Evolutionary conservation across 192 early-diverging fungal genomes (phyloP).

Genomic region (Coemansia sp.): DNA sequence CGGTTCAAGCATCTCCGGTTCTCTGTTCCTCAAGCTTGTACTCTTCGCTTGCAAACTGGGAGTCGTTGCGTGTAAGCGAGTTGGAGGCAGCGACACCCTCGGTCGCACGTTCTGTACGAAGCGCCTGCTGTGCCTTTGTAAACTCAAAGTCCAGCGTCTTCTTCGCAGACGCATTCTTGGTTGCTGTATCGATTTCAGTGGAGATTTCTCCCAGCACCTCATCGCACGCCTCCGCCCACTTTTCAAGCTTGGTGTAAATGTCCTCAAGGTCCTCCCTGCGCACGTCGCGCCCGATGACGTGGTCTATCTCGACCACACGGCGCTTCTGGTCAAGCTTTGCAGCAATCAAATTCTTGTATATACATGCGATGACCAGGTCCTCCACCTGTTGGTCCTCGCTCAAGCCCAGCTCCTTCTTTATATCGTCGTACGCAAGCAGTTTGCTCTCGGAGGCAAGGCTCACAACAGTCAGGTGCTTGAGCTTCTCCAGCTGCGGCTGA

Average conservation of each 20-base stretch:
- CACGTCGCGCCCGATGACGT: slow-evolving; percentile 45
- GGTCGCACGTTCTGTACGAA: slow-evolving; percentile 18
- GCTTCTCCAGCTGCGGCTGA: slow-evolving; percentile 29
- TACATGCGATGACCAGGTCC: slow-evolving; percentile 47
- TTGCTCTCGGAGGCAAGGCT: slow-evolving; percentile 32
- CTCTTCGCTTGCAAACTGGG: slow-evolving; percentile 46
- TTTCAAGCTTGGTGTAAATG: slow-evolving; percentile 22
- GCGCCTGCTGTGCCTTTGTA: slow-evolving; percentile 23
- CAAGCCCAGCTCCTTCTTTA: slow-evolving; percentile 37
- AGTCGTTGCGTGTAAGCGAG: slow-evolving; percentile 20
- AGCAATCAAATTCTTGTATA: slow-evolving; percentile 38
- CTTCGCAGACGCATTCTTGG: slow-evolving; percentile 11
- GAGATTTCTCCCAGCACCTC: slow-evolving; percentile 18
- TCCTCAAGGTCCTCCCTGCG: slow-evolving; percentile 32
- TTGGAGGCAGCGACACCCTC: background rate
- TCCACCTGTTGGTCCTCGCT: slow-evolving; percentile 40
- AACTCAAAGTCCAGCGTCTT: slow-evolving; percentile 24
- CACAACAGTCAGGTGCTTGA: slow-evolving; percentile 43
- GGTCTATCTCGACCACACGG: slow-evolving; percentile 40
- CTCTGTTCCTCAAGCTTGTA: slow-evolving; percentile 40
- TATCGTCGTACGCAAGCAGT: slow-evolving; percentile 29
- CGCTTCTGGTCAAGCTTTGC: slow-evolving; percentile 52
- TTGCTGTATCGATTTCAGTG: slow-evolving; percentile 19
- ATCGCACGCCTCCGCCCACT: slow-evolving; percentile 37
- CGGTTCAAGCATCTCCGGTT: background rate